phyloP scores from a whole-genome alignment of 1,284 basidiomycete genomes.

The Thecaphora thlaspeos region DNA sequence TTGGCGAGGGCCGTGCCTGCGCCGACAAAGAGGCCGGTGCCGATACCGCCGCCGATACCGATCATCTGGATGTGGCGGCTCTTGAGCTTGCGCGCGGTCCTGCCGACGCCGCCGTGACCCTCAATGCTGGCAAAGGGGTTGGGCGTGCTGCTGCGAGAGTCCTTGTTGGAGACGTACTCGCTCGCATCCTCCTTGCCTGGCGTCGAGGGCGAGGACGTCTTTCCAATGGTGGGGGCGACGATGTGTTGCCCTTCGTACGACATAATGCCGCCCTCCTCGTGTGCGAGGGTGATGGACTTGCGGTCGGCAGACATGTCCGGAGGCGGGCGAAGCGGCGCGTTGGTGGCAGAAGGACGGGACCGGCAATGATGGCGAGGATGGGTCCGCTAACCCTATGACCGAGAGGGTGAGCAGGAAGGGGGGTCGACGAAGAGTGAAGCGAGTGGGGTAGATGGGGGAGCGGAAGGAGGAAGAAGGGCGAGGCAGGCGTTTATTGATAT shows the following conservation, averaged over 20 bases:
- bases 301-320: too few species aligned
- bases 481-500: too few species aligned
- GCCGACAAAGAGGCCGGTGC: constrained; percentile 51
- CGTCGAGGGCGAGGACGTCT: background rate
- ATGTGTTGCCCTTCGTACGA: background rate
- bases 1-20: constrained; percentile 36
- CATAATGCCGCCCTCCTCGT: background rate
- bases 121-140: background rate
- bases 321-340: too few species aligned
- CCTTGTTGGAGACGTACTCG: background rate
- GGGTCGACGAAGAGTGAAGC: too few species aligned
- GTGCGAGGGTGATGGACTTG: background rate
- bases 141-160: background rate
- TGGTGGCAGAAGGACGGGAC: too few species aligned
- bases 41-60: constrained; percentile 48
- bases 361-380: too few species aligned
- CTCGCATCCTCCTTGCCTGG: background rate
- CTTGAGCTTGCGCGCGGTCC: constrained; percentile 24
- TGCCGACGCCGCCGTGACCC: constrained; percentile 23
- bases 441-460: too few species aligned
- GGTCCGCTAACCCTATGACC: too few species aligned
- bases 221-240: background rate
- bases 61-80: constrained; percentile 44
- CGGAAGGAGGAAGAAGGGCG: too few species aligned
- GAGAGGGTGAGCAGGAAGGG: too few species aligned